Base-by-base conservation (phyloP, 2,329 filamentous ascomycete genomes). In the Tolypocladium guangdongense region DNA sequence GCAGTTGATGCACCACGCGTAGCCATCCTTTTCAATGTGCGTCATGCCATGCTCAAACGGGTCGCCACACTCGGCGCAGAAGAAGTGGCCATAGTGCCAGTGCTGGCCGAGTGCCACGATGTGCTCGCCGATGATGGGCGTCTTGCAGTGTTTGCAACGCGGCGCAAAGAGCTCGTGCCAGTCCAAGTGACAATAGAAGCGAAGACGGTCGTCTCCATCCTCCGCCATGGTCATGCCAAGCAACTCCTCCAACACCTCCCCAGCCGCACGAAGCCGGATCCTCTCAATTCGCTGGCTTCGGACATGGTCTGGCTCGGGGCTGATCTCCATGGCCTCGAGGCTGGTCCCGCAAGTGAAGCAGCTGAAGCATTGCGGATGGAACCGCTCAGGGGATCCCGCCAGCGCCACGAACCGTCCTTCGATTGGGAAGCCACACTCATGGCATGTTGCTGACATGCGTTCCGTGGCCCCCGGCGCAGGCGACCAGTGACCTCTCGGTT, bases 151-250 rank as follows among this genome's bases (percentile, higher is more conserved):
- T 72, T 93, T 93, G 78, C 93, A 99, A 43, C 90, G 84, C 5
- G 93, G 93, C 35, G 88, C 90, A 70, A 89, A 99, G 52, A 87
- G 76, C 71, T 99, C 93, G 69, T 99, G 93, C 81, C 91, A 99
- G 74, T 99, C 93, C n/a, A 99, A 80, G 67, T 97, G 92, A 71
- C 93, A 99, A 74, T 88, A 99, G 78, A 97, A 97, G 12, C 92
- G 84, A 47, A 89, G 72, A 12, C 82, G 77, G 38, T 81, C 78
- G 65, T 92, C 87, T 43, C 86, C 84, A 61, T 92, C 87, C 58
- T 88, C 85, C 3, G 78, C 78, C 69, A 80, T 78, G 12, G 83
- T 85, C 65, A 81, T 74, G 33, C 80, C 81, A 2, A 83, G 82
- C 50, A 78, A 73, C 55, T 88, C 84, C 7, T 82, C 73, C 12